phyloP scores from a whole-genome alignment of 202 grass and related monocot species.

The Dendrocalamus latiflorus region DNA sequence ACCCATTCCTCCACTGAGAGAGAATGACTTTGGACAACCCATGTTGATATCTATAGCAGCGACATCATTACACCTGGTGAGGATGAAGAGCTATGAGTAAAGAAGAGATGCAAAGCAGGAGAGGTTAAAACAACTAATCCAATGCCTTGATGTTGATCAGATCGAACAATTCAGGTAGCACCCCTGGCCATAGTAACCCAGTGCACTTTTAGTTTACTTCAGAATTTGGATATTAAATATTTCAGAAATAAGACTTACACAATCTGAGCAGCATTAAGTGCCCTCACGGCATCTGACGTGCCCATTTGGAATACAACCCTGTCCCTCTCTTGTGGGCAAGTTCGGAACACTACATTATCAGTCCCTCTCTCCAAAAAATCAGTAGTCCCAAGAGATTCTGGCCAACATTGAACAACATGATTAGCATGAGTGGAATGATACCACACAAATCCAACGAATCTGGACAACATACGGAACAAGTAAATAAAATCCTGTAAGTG shows the following conservation, averaged over 20 bases:
- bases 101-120: slow-evolving; percentile 10
- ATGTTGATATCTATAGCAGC: slow-evolving; percentile 96
- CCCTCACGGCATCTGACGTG: slow-evolving; percentile 82
- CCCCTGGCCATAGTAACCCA: neutral
- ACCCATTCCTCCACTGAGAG: slow-evolving; percentile 94
- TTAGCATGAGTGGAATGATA: slow-evolving; percentile 22
- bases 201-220: slow-evolving; percentile 3
- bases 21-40: slow-evolving; percentile 95
- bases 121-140: neutral
- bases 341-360: slow-evolving; percentile 79
- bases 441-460: neutral
- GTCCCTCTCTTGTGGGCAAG: slow-evolving; percentile 69
- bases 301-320: slow-evolving; percentile 96
- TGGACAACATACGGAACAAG: neutral
- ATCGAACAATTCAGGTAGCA: slow-evolving; percentile 6
- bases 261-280: slow-evolving; percentile 83
- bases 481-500: neutral
- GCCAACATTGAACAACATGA: slow-evolving; percentile 16
- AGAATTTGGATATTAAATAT: neutral
- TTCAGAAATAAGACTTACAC: slow-evolving; percentile 68
- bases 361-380: slow-evolving; percentile 96
- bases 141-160: neutral
- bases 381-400: slow-evolving; percentile 80
- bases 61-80: slow-evolving; percentile 70
- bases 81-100: slow-evolving; percentile 11